phyloP scores from a whole-genome alignment of 208 protist species.

The Trypanosoma mega region DNA sequence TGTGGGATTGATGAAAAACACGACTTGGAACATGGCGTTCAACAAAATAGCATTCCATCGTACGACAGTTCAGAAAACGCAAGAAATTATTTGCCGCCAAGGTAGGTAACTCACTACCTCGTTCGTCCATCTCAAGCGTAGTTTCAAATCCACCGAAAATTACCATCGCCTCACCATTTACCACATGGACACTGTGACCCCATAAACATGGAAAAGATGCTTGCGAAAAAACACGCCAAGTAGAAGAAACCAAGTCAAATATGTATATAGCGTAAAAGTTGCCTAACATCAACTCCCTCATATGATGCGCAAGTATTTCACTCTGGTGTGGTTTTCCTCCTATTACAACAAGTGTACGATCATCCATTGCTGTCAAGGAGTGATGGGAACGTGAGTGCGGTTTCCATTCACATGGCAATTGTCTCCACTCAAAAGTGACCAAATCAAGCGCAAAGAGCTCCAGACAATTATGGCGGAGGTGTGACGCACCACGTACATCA shows the following conservation, averaged over 20 bases:
- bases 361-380: constrained; percentile 10
- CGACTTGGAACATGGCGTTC: background rate
- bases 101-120: constrained; percentile 4
- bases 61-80: constrained; percentile 14
- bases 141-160: constrained; percentile 21
- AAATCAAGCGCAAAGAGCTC: constrained; percentile 19
- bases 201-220: constrained; percentile 5
- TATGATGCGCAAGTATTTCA: constrained; percentile 5
- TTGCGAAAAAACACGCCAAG: constrained; percentile 15
- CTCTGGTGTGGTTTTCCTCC: constrained; percentile 8
- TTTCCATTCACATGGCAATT: constrained; percentile 7
- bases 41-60: constrained; percentile 15
- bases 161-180: constrained; percentile 11
- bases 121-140: constrained; percentile 6
- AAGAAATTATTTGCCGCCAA: constrained; percentile 7
- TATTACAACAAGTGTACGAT: constrained; percentile 11
- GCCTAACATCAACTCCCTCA: constrained; percentile 10
- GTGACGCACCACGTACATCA: background rate
- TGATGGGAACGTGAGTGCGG: constrained; percentile 14
- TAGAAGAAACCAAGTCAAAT: constrained; percentile 2
- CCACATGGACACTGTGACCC: constrained; percentile 13
- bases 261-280: constrained; percentile 18
- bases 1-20: constrained; percentile 15
- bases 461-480: constrained; percentile 4
- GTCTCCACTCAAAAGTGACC: constrained; percentile 1